Evolutionary conservation across 306 rosid species (phyloP).

Genomic region (Coriaria nepalensis): DNA sequence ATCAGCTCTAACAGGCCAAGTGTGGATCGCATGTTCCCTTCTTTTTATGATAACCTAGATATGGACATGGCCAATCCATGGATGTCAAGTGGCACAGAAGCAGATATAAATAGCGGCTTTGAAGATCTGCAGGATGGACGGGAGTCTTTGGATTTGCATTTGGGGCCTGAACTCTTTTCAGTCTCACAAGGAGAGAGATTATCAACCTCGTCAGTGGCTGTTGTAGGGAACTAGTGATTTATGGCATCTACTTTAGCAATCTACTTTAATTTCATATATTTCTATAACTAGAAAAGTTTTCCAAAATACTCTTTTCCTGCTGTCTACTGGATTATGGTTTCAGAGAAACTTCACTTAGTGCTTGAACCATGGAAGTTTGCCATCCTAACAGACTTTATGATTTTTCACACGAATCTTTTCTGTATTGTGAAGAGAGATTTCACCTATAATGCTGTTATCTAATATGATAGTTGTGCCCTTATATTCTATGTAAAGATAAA

Average conservation of each 20-base stretch:
- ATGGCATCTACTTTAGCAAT: not conserved
- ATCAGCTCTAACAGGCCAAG: constrained; percentile 55
- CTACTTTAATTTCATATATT: no score
- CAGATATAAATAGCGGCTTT: constrained; percentile 40
- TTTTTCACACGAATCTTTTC: no score
- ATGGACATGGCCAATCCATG: constrained; percentile 27
- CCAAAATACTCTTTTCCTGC: no score
- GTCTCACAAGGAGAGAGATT: constrained; percentile 34
- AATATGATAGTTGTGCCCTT: no score
- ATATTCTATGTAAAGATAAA: no score
- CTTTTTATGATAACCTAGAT: constrained; percentile 26
- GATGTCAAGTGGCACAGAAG: constrained; percentile 41
- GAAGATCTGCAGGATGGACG: constrained; percentile 37
- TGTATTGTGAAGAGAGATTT: no score
- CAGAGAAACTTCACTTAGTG: no score
- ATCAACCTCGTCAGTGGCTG: constrained; percentile 33
- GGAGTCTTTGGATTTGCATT: constrained; percentile 31
- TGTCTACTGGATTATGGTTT: no score
- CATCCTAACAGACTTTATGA: no score
- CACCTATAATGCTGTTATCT: no score
- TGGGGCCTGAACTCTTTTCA: constrained; percentile 43
- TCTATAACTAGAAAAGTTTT: no score
- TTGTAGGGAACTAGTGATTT: constrained; percentile 27
- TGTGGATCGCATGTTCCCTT: constrained; percentile 34
- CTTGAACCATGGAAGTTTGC: no score